Evolutionary conservation across 169 alveolate species (phyloP).

Genomic region (Cryptosporidium sp.): DNA sequence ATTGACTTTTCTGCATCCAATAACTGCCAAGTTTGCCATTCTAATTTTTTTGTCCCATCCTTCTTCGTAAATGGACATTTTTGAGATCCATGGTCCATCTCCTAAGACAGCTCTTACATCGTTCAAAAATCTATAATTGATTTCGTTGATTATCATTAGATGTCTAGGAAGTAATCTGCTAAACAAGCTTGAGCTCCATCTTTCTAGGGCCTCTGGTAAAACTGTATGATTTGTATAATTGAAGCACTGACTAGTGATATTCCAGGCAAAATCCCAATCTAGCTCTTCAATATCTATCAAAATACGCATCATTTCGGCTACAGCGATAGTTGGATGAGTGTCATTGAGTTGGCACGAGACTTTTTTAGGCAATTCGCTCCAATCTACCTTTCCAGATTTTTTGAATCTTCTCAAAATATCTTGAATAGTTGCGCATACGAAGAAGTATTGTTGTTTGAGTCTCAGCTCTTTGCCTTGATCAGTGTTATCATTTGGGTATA

Average conservation of each 20-base stretch:
- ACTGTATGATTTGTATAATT: constrained; percentile 97
- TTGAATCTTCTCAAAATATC: constrained; percentile 90
- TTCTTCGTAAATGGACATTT: constrained; percentile 90
- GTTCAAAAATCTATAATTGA: constrained; percentile 89
- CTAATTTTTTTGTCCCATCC: constrained; percentile 89
- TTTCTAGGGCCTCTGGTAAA: constrained; percentile 97
- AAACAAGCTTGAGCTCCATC: constrained; percentile 93
- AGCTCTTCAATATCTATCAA: constrained; percentile 91
- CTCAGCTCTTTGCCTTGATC: constrained; percentile 94
- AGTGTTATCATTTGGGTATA: constrained; percentile 95
- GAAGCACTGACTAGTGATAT: constrained; percentile 86
- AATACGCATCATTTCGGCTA: constrained; percentile 93
- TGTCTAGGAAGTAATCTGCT: constrained; percentile 92
- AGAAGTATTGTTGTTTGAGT: constrained; percentile 94
- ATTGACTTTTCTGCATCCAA: constrained; percentile 91
- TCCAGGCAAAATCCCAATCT: constrained; percentile 93
- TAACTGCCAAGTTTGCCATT: constrained; percentile 93
- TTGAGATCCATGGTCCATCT: constrained; percentile 82
- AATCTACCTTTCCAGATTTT: constrained; percentile 86
- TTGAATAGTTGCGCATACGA: constrained; percentile 94
- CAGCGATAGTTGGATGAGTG: constrained; percentile 97
- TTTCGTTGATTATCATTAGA: constrained; percentile 89
- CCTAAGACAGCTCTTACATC: constrained; percentile 82
- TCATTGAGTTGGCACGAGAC: constrained; percentile 91
- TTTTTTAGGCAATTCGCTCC: constrained; percentile 91